phyloP scores from a whole-genome alignment of 768 basidiomycete species.

The Gloeostereum incarnatum region DNA sequence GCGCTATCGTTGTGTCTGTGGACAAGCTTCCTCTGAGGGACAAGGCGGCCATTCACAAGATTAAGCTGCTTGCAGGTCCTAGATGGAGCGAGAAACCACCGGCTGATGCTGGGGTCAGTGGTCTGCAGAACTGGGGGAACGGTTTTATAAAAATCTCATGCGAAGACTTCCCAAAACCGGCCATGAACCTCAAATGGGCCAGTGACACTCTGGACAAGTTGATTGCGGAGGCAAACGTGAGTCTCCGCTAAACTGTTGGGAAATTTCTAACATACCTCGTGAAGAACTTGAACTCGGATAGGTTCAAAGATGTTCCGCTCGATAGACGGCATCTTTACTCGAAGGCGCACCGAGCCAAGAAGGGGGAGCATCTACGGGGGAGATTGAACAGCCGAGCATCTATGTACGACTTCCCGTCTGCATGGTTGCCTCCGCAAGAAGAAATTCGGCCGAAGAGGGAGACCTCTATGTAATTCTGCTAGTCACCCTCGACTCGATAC shows the following conservation, averaged over 20 bases:
- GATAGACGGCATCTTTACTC: slow-evolving; percentile 76
- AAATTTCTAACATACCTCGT: slow-evolving; percentile 10
- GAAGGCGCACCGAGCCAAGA: slow-evolving; percentile 61
- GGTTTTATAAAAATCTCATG: slow-evolving; percentile 90
- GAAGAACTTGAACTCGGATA: slow-evolving; percentile 29
- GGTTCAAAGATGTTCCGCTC: slow-evolving; percentile 61
- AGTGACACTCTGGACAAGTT: slow-evolving; percentile 78
- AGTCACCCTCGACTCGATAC: no score
- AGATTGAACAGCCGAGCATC: slow-evolving; percentile 48
- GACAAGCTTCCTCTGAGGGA: slow-evolving; percentile 58
- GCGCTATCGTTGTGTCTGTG: slow-evolving; percentile 67
- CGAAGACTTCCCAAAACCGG: slow-evolving; percentile 73
- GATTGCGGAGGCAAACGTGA: slow-evolving; percentile 76
- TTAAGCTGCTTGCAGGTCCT: slow-evolving; percentile 83
- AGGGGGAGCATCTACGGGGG: slow-evolving; percentile 57
- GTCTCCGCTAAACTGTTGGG: slow-evolving; percentile 19
- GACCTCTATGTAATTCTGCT: no score
- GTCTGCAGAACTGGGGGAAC: slow-evolving; percentile 40
- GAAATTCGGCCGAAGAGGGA: not conserved
- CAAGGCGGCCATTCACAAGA: slow-evolving; percentile 65
- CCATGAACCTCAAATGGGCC: slow-evolving; percentile 93
- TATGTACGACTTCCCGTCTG: slow-evolving; percentile 72
- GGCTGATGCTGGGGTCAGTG: slow-evolving; percentile 52
- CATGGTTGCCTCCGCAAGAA: slow-evolving; percentile 61
- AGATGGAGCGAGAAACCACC: slow-evolving; percentile 78